Evolutionary conservation across 2,329 filamentous ascomycete genomes (phyloP).

Genomic region (Emydomyces testavorans): DNA sequence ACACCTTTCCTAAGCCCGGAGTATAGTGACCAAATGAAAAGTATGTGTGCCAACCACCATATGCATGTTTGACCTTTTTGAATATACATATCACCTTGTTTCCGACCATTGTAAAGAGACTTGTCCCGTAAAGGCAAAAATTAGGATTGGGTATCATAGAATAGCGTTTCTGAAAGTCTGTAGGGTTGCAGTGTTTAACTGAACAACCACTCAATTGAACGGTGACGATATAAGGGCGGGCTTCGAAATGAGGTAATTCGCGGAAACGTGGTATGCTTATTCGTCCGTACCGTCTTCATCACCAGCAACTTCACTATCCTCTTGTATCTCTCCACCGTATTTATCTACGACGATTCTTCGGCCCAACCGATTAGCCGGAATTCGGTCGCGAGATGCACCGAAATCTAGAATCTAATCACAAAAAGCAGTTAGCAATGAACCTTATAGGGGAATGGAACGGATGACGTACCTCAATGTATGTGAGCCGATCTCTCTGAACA

Average conservation of each 20-base stretch:
- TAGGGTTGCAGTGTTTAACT: neutral
- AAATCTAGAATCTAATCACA: constrained; percentile 78
- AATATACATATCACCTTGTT: neutral
- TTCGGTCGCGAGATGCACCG: constrained; percentile 80
- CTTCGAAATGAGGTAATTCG: neutral
- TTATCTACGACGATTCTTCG: constrained; percentile 52
- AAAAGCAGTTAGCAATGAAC: constrained; percentile 12
- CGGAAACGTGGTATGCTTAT: constrained; percentile 17
- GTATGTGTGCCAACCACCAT: neutral
- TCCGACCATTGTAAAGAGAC: neutral
- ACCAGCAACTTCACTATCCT: constrained; percentile 25
- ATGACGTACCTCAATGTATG: constrained; percentile 81
- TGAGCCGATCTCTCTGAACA: constrained; percentile 82
- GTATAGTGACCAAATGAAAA: neutral
- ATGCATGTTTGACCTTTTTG: neutral
- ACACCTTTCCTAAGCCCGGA: neutral
- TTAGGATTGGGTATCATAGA: constrained; percentile 9
- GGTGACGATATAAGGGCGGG: neutral
- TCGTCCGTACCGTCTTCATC: constrained; percentile 6
- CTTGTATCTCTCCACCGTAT: constrained; percentile 30
- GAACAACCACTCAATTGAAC: neutral
- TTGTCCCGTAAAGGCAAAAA: neutral
- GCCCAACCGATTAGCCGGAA: constrained; percentile 64
- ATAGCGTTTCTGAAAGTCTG: neutral
- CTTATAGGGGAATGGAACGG: neutral